A percentile compares a stretch with the other conserved stretches of the same genome.
Conservation (phyloP, 1,284 basidiomycete genomes). For the Sutorius eximius region DNA sequence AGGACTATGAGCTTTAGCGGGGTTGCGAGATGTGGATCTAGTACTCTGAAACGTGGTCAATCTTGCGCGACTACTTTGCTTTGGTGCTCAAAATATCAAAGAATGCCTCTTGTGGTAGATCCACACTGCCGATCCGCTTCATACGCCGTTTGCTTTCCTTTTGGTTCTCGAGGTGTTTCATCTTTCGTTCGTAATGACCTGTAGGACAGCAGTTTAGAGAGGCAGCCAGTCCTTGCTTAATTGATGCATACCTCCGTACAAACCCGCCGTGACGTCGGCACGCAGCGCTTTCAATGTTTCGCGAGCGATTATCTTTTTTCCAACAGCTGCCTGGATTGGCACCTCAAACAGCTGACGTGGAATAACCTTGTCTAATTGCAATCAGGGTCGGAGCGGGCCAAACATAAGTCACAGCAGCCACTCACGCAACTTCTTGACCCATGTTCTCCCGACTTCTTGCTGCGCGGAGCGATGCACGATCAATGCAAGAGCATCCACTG, state of each 20-base stretch:
- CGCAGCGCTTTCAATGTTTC: conserved; percentile 87
- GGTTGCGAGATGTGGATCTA: neutral
- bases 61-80: conserved; percentile 22
- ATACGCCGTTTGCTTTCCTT: conserved; percentile 88
- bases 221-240: neutral
- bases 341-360: conserved; percentile 94
- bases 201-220: conserved; percentile 2
- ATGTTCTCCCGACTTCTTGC: conserved; percentile 69
- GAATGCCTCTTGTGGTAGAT: conserved; percentile 90
- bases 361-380: conserved; percentile 75
- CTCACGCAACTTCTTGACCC: conserved; percentile 90
- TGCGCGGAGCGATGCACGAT: conserved; percentile 80
- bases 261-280: conserved; percentile 93
- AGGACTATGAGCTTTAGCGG: conserved; percentile 73
- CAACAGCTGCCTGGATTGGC: conserved; percentile 85
- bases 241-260: conserved; percentile 75
- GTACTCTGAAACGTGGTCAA: conserved; percentile 1
- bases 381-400: neutral
- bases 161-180: conserved; percentile 91
- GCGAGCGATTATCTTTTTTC: conserved; percentile 84
- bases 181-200: conserved; percentile 88
- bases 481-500: conserved; percentile 90
- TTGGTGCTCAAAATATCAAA: conserved; percentile 76
- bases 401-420: conserved; percentile 6
- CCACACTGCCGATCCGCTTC: conserved; percentile 84